These are phyloP conservation scores for Trichoderma virens DNA, from an alignment of 495 filamentous ascomycete genomes.

Conservation along the genomic window DNA sequence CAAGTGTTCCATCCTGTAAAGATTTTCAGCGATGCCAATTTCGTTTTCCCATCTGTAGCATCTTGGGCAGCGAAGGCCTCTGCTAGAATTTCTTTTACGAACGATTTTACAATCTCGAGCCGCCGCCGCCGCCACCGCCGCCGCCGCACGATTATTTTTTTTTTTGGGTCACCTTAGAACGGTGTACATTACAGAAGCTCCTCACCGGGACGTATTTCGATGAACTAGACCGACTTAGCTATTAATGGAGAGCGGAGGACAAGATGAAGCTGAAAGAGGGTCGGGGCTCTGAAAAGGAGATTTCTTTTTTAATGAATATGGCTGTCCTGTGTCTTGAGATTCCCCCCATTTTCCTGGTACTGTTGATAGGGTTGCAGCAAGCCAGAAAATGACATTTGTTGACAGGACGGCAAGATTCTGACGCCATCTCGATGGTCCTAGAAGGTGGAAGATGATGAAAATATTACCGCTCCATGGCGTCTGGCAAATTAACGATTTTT, in stretches of 20 bases:
- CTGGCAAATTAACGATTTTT: not conserved
- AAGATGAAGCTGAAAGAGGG: not conserved
- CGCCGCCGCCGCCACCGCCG: not conserved
- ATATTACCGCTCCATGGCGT: not conserved
- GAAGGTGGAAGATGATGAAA: not conserved
- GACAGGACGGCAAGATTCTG: not conserved
- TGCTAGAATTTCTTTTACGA: not conserved
- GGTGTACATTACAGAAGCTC: conserved; percentile 4
- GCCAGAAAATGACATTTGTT: conserved; percentile 5
- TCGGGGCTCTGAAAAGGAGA: conserved; percentile 4
- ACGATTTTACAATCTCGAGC: conserved; percentile 5
- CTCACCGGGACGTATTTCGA: not conserved
- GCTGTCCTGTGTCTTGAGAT: conserved; percentile 9
- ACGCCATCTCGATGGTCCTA: conserved; percentile 5
- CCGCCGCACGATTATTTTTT: not conserved
- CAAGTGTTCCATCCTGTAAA: conserved; percentile 72
- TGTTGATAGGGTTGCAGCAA: conserved; percentile 7
- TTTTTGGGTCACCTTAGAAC: conserved; percentile 6
- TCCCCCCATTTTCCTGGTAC: conserved; percentile 7
- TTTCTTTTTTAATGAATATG: conserved; percentile 6
- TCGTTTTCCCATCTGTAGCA: not conserved
- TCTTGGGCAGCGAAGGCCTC: conserved; percentile 5
- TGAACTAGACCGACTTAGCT: not conserved
- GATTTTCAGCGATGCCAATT: conserved; percentile 11
- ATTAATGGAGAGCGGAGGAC: conserved; percentile 1